Evolutionary conservation across 1,139 yeast genomes (phyloP), one percentile per base, ranked within the genome.

Genomic region (Entelexis paramagnoliae): DNA sequence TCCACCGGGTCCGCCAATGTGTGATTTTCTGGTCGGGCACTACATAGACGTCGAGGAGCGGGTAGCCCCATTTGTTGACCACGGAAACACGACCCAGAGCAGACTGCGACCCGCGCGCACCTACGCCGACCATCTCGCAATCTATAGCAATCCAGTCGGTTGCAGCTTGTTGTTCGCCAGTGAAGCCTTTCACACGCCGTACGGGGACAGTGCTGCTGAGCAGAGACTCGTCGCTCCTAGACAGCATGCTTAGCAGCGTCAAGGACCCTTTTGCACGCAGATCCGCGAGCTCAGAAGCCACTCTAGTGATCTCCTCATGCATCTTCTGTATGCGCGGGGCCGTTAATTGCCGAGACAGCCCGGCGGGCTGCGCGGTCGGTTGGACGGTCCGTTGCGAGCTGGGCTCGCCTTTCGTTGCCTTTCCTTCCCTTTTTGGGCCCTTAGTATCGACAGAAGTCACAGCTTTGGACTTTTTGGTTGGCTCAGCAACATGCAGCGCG

Each of bases 51-150:
- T 44, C 47, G 2, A 44, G 40, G 11, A 44, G 17, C 17, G 47
- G 40, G 13, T 33, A 34, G 10, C 47, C 47, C 47, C 47, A 44
- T 20, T 34, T 16, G 28, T 44, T 44, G 10, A 44, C 47, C 3
- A 44, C 14, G 10, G 47, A 44, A 3, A 44, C 47, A 16, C 47
- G 47, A 24, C 28, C 47, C 3, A 44, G 19, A 4, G 40, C 47
- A 11, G 40, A 24, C 32, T n/a, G 16, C 33, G 17, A 9, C 16
- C 46, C 46, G 9, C 36, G 33, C 16, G 7, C 9, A 7, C 47
- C 47, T 2, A 34, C 40, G 13, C 39, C 40, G 17, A 44, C 47
- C 47, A 44, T 44, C 11, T 44, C 47, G 29, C 47, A 44, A 29
- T 44, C 47, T 11, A 44, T 26, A 4, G 47, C 47, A 11, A 44